Conservation (phyloP, 2,329 filamentous ascomycete species). For the Hypoxylon sp. region DNA sequence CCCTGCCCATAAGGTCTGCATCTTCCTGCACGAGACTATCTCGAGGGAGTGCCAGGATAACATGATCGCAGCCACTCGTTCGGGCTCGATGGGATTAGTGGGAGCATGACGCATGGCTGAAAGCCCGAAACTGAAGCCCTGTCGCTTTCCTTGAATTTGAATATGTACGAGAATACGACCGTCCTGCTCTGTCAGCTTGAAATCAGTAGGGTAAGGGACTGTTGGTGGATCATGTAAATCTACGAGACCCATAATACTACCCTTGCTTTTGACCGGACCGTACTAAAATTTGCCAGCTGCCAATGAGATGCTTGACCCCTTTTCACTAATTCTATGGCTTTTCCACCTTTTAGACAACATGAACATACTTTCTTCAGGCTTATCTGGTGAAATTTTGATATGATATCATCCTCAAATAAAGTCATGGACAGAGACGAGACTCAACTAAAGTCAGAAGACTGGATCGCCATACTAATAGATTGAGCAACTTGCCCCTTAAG, state of each 20-base stretch:
- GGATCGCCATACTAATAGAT: background rate
- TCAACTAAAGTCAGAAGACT: background rate
- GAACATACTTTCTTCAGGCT: background rate
- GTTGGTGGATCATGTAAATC: background rate
- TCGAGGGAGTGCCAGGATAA: constrained; percentile 59
- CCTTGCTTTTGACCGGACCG: constrained; percentile 11
- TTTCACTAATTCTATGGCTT: background rate
- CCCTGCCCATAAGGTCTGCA: constrained; percentile 66
- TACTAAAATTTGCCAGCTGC: constrained; percentile 13
- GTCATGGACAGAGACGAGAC: background rate
- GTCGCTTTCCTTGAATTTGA: background rate
- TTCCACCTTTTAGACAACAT: background rate
- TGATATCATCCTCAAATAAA: background rate
- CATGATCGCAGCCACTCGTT: constrained; percentile 58
- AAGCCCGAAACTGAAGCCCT: background rate
- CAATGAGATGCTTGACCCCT: background rate
- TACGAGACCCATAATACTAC: constrained; percentile 19
- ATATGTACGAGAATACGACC: background rate
- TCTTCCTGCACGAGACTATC: constrained; percentile 56
- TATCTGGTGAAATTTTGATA: background rate
- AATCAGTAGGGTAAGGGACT: background rate
- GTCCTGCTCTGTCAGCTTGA: no score
- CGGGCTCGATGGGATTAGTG: constrained; percentile 44
- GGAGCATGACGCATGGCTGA: constrained; percentile 34
- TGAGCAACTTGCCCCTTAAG: background rate